Evolutionary conservation across 352 stramenopile genomes (phyloP).

Genomic region (Pythium apleroticum): DNA sequence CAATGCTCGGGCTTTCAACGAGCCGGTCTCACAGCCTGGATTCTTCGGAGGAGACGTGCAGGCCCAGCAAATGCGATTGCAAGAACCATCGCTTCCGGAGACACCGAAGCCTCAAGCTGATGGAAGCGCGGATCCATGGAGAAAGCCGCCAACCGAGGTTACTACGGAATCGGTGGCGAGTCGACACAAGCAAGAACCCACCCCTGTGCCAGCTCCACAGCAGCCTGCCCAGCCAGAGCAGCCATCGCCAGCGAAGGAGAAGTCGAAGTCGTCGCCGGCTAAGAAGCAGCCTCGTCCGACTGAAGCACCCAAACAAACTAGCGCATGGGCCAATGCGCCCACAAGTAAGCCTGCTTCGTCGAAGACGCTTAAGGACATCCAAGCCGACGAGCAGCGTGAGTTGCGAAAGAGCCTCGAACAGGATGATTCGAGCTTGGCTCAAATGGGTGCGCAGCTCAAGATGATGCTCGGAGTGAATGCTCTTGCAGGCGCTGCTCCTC

Average conservation of each 20-base stretch:
- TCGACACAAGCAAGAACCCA: background rate
- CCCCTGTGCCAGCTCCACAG: constrained; percentile 15
- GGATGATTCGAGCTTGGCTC: constrained; percentile 46
- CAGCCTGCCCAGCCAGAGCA: constrained; percentile 24
- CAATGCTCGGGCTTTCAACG: constrained; percentile 4
- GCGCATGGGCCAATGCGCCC: constrained; percentile 40
- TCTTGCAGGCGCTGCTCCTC: background rate
- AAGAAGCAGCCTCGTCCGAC: constrained; percentile 36
- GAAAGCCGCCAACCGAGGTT: constrained; percentile 1
- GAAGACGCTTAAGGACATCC: constrained; percentile 81
- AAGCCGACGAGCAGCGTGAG: constrained; percentile 75
- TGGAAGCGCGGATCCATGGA: constrained; percentile 17
- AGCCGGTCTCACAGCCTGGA: background rate
- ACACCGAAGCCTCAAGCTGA: constrained; percentile 8
- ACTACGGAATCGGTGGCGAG: background rate
- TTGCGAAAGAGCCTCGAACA: constrained; percentile 56
- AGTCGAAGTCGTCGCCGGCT: constrained; percentile 21
- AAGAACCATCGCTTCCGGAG: constrained; percentile 6
- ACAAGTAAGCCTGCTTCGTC: constrained; percentile 5
- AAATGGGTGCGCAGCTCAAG: constrained; percentile 86
- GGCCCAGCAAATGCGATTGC: constrained; percentile 3
- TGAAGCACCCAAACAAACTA: constrained; percentile 28
- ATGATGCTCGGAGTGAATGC: constrained; percentile 84
- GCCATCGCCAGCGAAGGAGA: constrained; percentile 29
- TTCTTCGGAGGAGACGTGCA: constrained; percentile 14